Percentiles rank a stretch among this genome's conserved stretches.
Evolutionary conservation across 179 eudicot genomes (phyloP).

Genomic region (Patellifolia procumbens): DNA sequence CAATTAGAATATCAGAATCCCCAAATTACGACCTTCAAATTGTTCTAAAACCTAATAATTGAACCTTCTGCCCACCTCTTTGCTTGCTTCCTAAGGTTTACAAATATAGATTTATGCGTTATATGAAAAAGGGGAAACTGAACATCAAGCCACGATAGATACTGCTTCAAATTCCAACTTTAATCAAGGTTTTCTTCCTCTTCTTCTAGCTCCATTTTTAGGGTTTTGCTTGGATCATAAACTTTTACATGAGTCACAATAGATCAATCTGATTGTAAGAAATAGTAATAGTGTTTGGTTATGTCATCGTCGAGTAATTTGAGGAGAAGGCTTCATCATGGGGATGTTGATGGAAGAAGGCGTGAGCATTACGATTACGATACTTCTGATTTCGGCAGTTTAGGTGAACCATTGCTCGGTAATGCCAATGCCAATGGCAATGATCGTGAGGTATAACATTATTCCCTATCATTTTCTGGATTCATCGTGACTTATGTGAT

Average conservation of each 20-base stretch:
- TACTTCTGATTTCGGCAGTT: slow-evolving; percentile 46
- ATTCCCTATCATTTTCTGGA: slow-evolving; percentile 2
- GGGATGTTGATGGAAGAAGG: slow-evolving; percentile 78
- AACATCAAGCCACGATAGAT: slow-evolving; percentile 14
- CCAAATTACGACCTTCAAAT: neutral
- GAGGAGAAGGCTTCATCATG: slow-evolving; percentile 87
- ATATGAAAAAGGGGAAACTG: neutral
- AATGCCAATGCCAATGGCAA: slow-evolving; percentile 38
- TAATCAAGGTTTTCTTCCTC: slow-evolving; percentile 4
- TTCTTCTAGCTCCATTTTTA: neutral
- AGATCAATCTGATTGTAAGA: slow-evolving; percentile 5
- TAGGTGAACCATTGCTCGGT: slow-evolving; percentile 85
- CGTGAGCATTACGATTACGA: slow-evolving; percentile 64
- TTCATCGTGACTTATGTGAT: slow-evolving; percentile 20
- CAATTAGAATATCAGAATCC: slow-evolving; percentile 18
- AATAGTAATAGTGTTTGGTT: slow-evolving; percentile 19
- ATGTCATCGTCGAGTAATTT: slow-evolving; percentile 65
- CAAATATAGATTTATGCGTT: neutral
- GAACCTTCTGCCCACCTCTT: slow-evolving; percentile 12
- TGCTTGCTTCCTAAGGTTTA: slow-evolving; percentile 22
- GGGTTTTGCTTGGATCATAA: neutral
- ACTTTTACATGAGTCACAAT: neutral
- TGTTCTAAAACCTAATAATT: neutral
- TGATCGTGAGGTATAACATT: slow-evolving; percentile 42
- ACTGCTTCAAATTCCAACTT: neutral